phyloP scores from a whole-genome alignment of 2,329 filamentous ascomycete genomes.

The Macrophomina tecta region DNA sequence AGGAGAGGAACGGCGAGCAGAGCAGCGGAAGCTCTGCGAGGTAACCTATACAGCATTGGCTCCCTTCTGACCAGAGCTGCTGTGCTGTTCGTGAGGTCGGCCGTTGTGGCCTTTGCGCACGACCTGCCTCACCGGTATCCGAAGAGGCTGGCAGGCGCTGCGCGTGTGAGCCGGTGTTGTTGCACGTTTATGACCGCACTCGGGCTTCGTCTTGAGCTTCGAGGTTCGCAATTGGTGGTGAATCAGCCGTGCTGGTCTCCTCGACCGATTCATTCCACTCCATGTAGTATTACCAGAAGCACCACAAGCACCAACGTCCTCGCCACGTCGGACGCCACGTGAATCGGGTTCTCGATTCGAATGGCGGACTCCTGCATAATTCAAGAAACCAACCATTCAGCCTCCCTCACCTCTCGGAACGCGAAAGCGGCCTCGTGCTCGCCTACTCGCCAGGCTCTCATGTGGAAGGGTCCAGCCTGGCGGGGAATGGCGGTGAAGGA shows the following conservation, averaged over 20 bases:
- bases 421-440: neutral
- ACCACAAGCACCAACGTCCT: neutral
- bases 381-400: constrained; percentile 2
- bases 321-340: constrained; percentile 3
- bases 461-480: neutral
- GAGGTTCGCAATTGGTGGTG: neutral
- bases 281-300: constrained; percentile 23
- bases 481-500: neutral
- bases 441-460: neutral
- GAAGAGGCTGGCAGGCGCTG: constrained; percentile 11
- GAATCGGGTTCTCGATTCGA: neutral
- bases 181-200: constrained; percentile 19
- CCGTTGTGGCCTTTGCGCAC: neutral
- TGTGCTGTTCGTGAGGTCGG: neutral
- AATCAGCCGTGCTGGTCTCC: constrained; percentile 7
- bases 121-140: constrained; percentile 15
- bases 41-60: neutral
- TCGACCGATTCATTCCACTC: constrained; percentile 1
- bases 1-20: constrained; percentile 23
- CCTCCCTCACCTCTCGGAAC: constrained; percentile 13
- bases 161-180: constrained; percentile 2
- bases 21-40: constrained; percentile 28
- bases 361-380: constrained; percentile 20
- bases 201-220: neutral
- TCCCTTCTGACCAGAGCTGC: neutral